phyloP scores from a whole-genome alignment of 1,284 basidiomycete genomes.

The Cutaneotrichosporon sp. region DNA sequence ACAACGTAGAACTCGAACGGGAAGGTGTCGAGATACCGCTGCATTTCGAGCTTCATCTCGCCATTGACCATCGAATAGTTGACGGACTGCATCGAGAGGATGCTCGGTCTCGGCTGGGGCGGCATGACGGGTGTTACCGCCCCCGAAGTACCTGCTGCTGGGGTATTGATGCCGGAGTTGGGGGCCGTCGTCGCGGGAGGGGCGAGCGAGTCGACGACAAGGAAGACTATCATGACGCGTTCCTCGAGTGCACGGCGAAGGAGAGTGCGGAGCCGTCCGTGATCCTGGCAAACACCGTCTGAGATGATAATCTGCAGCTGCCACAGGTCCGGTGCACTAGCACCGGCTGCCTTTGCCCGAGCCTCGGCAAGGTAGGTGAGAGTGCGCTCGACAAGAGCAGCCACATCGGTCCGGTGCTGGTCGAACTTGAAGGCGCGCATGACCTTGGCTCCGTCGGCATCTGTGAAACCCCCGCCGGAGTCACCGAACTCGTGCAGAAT shows the following conservation, averaged over 20 bases:
- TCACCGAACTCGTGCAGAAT: conserved; percentile 85
- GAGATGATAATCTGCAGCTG: conserved; percentile 98
- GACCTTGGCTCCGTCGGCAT: conserved; percentile 70
- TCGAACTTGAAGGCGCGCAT: conserved; percentile 83
- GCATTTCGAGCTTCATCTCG: conserved; percentile 77
- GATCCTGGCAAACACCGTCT: conserved; percentile 96
- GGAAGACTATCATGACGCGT: conserved; percentile 92
- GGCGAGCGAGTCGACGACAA: conserved; percentile 81
- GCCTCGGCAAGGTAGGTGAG: conserved; percentile 71
- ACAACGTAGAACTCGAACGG: conserved; percentile 98
- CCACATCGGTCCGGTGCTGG: conserved; percentile 86
- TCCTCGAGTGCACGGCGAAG: conserved; percentile 84
- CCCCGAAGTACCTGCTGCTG: conserved; percentile 13
- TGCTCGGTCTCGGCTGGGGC: conserved; percentile 46
- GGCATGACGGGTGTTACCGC: conserved; percentile 8
- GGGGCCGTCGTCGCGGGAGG: conserved; percentile 26
- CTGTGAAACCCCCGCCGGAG: conserved; percentile 70
- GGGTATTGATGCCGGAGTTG: conserved; percentile 10
- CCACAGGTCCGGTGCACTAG: conserved; percentile 74
- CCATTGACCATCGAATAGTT: conserved; percentile 83
- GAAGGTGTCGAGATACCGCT: conserved; percentile 90
- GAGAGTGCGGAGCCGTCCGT: conserved; percentile 73
- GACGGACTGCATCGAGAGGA: conserved; percentile 88
- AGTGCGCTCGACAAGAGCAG: conserved; percentile 76
- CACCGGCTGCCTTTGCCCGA: conserved; percentile 59